Evolutionary conservation across 2,329 filamentous ascomycete genomes (phyloP).

Genomic region (Karstenula rhodostoma): DNA sequence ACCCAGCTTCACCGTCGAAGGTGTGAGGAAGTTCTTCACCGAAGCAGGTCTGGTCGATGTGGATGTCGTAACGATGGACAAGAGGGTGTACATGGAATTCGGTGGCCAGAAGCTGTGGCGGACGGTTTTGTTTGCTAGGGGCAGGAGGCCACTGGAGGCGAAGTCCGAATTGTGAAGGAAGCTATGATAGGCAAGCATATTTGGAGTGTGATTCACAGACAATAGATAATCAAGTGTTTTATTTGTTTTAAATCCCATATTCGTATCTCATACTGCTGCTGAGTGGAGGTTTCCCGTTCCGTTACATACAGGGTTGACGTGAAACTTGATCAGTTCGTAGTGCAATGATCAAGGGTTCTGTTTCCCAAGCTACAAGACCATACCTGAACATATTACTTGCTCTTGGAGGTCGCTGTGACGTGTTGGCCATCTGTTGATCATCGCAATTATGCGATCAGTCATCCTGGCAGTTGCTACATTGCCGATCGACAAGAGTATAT

Average conservation of each 20-base stretch:
- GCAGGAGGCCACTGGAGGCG: conserved; percentile 50
- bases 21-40: conserved; percentile 68
- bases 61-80: conserved; percentile 62
- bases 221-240: not conserved
- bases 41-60: conserved; percentile 69
- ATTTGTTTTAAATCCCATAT: too few relatives aligned
- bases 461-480: not conserved
- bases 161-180: conserved; percentile 38
- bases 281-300: not conserved
- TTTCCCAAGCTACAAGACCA: not conserved
- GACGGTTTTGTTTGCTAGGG: conserved; percentile 61
- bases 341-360: not conserved
- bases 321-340: not conserved
- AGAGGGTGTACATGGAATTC: conserved; percentile 58
- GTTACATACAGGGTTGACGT: not conserved
- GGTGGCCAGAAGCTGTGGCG: conserved; percentile 51
- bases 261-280: not conserved
- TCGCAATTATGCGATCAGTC: not conserved
- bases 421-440: not conserved
- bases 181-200: not conserved
- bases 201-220: not conserved
- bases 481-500: not conserved
- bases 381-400: not conserved
- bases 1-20: conserved; percentile 69
- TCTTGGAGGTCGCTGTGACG: not conserved